Evolutionary conservation across 2,329 filamentous ascomycete species (phyloP), one percentile per base, ranked within the genome.

Genomic region (Hypoxylon sp.): DNA sequence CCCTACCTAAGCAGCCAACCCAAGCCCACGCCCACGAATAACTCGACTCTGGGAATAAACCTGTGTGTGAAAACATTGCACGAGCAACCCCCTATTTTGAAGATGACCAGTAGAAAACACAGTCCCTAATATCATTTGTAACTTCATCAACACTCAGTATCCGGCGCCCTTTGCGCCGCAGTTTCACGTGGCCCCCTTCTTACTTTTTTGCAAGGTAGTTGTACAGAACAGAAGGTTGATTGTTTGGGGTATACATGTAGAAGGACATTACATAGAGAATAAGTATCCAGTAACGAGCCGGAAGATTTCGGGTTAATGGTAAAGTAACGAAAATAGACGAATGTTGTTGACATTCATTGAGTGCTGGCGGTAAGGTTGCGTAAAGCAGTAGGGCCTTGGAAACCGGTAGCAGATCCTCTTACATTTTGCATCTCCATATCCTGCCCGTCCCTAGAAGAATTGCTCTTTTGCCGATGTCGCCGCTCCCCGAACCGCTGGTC

Each of bases 401-500:
- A 89, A 2, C 82, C 83, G 10, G 73, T 72, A n/a, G 77, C 67
- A 3, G 76, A 67, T n/a, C 82, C 80, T 46, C 79, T 82, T 24
- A 92, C 88, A 68, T 85, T 82, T 76, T 93, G 89, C 91, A 97
- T 91, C 79, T 97, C 93, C 75, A 95, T 84, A 11, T 84, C 84
- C 72, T 86, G 83, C 15, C 70, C 84, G 82, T 74, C 84, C 80
- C 78, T 88, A 82, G 78, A 86, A 77, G 75, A 85, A 83, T 74
- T 86, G 80, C 47, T 80, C 75, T 72, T 80, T 69, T 83, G 82
- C 73, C 86, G 86, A 67, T 83, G 83, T 76, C 83, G 87, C 69
- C 85, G 83, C 62, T 79, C 72, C 5, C 91, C 92, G 67, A 98
- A 89, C 27, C 96, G 88, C 81, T 97, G 93, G 79, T 98, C 96